Evolutionary conservation across 306 rosid species (phyloP), one percentile per base, ranked within the genome.

Genomic region (Prunus campanulata): DNA sequence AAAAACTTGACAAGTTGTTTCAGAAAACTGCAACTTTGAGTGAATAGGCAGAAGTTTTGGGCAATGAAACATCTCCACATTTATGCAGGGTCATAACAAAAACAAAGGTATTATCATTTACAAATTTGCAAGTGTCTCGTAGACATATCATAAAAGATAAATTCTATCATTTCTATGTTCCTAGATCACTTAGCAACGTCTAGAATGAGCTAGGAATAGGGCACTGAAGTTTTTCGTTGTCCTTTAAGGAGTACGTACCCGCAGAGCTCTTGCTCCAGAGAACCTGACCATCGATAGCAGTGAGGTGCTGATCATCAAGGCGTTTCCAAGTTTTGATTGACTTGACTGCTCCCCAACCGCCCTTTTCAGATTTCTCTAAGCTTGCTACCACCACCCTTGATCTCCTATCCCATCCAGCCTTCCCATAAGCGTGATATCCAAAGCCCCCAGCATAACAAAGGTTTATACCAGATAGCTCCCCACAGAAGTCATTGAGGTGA

Each of bases 391-490:
- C 91, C 69, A 92, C 92, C 81, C 97, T 86, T 4, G 98, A 90
- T 77, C 97, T 90, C 86, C 98, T 89, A 11, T 94, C 6, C 97
- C 98, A 95, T 78, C 97, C 97, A 39, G 93, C 93, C 82, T 92
- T 84, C 74, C 97, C 98, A 74, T 95, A 92, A 20, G 98, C 98
- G 79, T 92, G 98, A 88, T 90, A 95, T 66, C 97, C 97, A 15
- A 95, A 95, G 32, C 97, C 98, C 9, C 98, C 97, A 29, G 75
- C 96, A 83, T 92, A 92, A 76, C 98, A 94, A 60, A 94, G 95
- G 5, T 88, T 82, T 66, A 92, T 85, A 25, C 87, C 90, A 7
- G 63, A 85, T 66, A 92, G 84, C 73, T 85, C 69, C 7, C 99
- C 97, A 14, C 99, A 95, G 80, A 95, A 95, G 83, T 92, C 99